Percentiles rank a stretch among this genome's conserved stretches.
These are phyloP conservation scores for Colletotrichum karsti DNA, from an alignment of 2,329 filamentous ascomycete species.

Conservation along the genomic window DNA sequence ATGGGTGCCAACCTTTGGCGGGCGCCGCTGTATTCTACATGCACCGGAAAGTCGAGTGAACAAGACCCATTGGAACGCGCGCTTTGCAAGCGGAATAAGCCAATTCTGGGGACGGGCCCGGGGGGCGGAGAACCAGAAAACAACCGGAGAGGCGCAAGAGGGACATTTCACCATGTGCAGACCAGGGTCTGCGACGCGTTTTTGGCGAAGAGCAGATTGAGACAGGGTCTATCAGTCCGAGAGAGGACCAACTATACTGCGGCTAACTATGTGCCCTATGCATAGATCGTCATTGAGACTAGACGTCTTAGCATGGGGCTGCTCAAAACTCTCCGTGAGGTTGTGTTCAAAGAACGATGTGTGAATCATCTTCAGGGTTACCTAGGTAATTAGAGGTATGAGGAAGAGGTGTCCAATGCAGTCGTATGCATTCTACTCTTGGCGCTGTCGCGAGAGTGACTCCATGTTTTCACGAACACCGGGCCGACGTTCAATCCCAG, in stretches of 20 bases:
- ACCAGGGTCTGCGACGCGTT: neutral
- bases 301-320: neutral
- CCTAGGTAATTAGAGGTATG: too few species aligned
- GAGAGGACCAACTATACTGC: too few species aligned
- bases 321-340: too few species aligned
- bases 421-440: too few species aligned
- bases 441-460: too few species aligned
- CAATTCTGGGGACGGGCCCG: neutral
- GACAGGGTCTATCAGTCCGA: neutral
- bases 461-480: too few species aligned
- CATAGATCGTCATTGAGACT: neutral
- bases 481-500: too few species aligned
- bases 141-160: neutral
- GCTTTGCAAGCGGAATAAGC: neutral
- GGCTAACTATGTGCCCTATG: neutral
- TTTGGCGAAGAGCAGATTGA: neutral
- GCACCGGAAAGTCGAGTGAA: neutral
- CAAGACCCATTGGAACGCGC: neutral
- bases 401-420: too few species aligned
- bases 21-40: neutral
- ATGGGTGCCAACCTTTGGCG: too few species aligned
- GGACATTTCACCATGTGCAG: neutral
- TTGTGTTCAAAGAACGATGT: too few species aligned
- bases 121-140: neutral
- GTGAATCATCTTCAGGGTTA: too few species aligned